A percentile compares a stretch with the other conserved stretches of the same genome.
phyloP scores from a whole-genome alignment of 495 filamentous ascomycete genomes.

The Symbiotaphrina buchneri region DNA sequence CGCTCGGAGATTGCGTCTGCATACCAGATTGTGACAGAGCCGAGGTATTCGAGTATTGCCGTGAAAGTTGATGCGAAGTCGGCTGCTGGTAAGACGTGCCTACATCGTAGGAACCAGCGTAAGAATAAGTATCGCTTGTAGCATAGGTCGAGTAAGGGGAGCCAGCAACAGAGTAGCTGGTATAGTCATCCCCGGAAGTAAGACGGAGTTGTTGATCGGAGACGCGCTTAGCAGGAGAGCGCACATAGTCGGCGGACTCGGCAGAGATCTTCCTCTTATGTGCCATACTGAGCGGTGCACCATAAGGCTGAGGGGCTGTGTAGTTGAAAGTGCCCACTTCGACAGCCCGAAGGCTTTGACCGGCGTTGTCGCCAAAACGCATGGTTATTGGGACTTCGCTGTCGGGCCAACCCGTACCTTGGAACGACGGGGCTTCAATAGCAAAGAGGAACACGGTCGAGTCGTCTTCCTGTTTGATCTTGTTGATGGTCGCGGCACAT shows the following conservation, averaged over 20 bases:
- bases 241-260: slow-evolving; percentile 18
- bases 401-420: slow-evolving; percentile 38
- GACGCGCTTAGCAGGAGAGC: slow-evolving; percentile 20
- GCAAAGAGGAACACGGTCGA: slow-evolving; percentile 45
- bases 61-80: no score
- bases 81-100: no score
- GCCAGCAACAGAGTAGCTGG: slow-evolving; percentile 16
- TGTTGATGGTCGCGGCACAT: slow-evolving; percentile 36
- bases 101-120: not conserved
- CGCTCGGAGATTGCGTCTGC: not conserved
- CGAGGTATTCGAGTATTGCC: slow-evolving; percentile 1
- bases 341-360: slow-evolving; percentile 32
- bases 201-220: slow-evolving; percentile 18
- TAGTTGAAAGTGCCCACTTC: slow-evolving; percentile 68
- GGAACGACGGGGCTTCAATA: slow-evolving; percentile 47
- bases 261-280: slow-evolving; percentile 31
- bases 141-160: slow-evolving; percentile 20
- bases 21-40: not conserved
- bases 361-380: slow-evolving; percentile 41
- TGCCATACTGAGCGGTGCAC: slow-evolving; percentile 11
- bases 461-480: slow-evolving; percentile 31
- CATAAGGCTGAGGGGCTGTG: slow-evolving; percentile 17
- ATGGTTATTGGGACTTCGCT: slow-evolving; percentile 53
- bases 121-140: not conserved
- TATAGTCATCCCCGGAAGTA: slow-evolving; percentile 14